Percentiles rank a stretch among this genome's conserved stretches.
These are phyloP conservation scores for Ophiostoma australiae DNA, from an alignment of 2,329 filamentous ascomycete genomes.

Conservation along the genomic window DNA sequence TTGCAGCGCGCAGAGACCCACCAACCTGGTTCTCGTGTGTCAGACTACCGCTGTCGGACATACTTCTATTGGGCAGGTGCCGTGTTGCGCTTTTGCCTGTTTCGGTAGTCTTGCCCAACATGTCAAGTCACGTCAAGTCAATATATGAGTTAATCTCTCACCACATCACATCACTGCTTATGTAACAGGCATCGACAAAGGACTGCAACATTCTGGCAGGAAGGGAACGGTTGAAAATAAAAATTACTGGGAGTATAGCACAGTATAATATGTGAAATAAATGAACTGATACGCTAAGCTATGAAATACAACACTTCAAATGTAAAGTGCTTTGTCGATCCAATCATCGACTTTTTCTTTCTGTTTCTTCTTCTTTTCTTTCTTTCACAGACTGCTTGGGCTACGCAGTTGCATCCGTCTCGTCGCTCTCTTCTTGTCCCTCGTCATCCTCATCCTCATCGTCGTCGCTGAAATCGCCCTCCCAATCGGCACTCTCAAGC, in stretches of 20 bases:
- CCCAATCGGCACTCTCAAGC: conserved; percentile 56
- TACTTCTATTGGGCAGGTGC: background rate
- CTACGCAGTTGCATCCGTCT: background rate
- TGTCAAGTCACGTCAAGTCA: background rate
- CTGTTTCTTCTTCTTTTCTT: no score
- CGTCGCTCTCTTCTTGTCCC: conserved; percentile 31
- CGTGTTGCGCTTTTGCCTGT: conserved; percentile 3
- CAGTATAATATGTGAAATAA: background rate
- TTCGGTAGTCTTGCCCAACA: background rate
- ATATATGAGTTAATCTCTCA: background rate
- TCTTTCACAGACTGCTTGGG: no score
- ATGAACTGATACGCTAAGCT: background rate
- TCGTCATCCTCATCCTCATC: conserved; percentile 36
- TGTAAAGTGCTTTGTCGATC: background rate
- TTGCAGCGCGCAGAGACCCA: background rate
- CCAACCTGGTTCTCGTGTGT: background rate
- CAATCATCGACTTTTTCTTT: background rate
- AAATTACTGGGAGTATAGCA: background rate
- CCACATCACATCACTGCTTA: background rate
- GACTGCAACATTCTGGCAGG: background rate
- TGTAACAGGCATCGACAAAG: background rate
- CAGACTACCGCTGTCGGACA: background rate
- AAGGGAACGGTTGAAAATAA: background rate
- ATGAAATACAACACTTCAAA: background rate
- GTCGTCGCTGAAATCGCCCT: conserved; percentile 36